A percentile compares a stretch with the other conserved stretches of the same genome.
These are phyloP conservation scores for Penicillium subrubescens DNA, from an alignment of 495 filamentous ascomycete genomes.

Conservation along the genomic window DNA sequence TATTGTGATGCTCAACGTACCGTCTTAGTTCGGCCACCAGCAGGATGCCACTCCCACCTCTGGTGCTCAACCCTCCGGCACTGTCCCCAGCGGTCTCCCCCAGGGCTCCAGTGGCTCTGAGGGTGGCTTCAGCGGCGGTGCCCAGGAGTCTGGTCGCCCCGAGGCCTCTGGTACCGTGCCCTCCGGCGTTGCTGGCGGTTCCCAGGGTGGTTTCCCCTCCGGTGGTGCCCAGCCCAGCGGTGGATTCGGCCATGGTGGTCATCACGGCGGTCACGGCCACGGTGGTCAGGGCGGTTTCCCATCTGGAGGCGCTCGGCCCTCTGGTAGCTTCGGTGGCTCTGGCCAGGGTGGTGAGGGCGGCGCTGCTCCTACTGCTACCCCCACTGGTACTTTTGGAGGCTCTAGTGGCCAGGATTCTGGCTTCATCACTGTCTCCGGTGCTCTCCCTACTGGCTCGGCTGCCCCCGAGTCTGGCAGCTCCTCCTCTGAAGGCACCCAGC, in stretches of 20 bases:
- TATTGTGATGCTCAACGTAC: background rate
- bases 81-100: slow-evolving; percentile 6
- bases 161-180: slow-evolving; percentile 8
- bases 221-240: slow-evolving; percentile 6
- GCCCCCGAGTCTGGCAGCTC: background rate
- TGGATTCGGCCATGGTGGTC: background rate
- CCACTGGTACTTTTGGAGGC: slow-evolving; percentile 2
- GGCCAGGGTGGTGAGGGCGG: background rate
- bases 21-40: slow-evolving; percentile 8
- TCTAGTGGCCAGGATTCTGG: slow-evolving; percentile 2
- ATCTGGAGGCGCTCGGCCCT: slow-evolving; percentile 7
- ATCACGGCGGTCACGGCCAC: slow-evolving; percentile 12
- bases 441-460: slow-evolving; percentile 10
- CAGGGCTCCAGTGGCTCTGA: slow-evolving; percentile 1
- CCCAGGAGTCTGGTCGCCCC: slow-evolving; percentile 7
- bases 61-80: slow-evolving; percentile 14
- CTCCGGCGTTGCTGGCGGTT: slow-evolving; percentile 3
- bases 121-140: slow-evolving; percentile 2
- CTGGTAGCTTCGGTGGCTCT: slow-evolving; percentile 9
- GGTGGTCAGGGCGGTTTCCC: slow-evolving; percentile 8
- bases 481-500: background rate
- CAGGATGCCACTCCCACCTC: slow-evolving; percentile 16
- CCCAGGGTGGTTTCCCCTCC: slow-evolving; percentile 5
- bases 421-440: slow-evolving; percentile 4
- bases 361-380: background rate